Conservation (phyloP, 208 protist genomes). For the Leishmania major region DNA sequence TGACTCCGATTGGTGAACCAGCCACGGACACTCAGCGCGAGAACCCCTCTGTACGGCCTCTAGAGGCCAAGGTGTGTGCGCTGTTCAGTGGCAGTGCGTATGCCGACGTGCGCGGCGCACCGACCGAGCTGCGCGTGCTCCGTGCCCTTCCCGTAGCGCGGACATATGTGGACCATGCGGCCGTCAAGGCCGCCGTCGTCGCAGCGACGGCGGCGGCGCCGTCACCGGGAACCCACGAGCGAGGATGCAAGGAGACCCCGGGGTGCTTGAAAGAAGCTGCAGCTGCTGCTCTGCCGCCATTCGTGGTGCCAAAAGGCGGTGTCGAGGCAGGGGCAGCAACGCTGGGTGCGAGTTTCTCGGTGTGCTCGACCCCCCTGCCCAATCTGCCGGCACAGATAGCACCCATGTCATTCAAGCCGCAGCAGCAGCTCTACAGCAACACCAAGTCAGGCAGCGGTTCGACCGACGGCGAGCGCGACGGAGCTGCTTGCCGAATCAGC, state of each 20-base stretch:
- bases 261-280: background rate
- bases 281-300: background rate
- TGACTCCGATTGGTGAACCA: background rate
- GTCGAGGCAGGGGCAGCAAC: background rate
- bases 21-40: constrained; percentile 1
- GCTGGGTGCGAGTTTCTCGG: background rate
- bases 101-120: background rate
- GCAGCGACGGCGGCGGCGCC: background rate
- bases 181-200: background rate
- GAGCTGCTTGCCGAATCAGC: background rate
- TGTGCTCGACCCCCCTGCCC: background rate
- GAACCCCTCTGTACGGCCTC: background rate
- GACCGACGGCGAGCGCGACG: background rate
- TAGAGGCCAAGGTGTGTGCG: constrained; percentile 9
- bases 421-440: background rate
- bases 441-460: background rate
- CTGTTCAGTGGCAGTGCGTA: constrained; percentile 15
- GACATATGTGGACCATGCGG: background rate
- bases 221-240: background rate
- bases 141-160: constrained; percentile 11
- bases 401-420: background rate
- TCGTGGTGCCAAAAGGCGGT: background rate
- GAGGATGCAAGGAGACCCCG: background rate
- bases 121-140: constrained; percentile 3
- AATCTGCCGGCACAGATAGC: background rate